A percentile compares a stretch with the other conserved stretches of the same genome.
Conservation (phyloP, 2,329 filamentous ascomycete species). For the Colletotrichum orbiculare region DNA sequence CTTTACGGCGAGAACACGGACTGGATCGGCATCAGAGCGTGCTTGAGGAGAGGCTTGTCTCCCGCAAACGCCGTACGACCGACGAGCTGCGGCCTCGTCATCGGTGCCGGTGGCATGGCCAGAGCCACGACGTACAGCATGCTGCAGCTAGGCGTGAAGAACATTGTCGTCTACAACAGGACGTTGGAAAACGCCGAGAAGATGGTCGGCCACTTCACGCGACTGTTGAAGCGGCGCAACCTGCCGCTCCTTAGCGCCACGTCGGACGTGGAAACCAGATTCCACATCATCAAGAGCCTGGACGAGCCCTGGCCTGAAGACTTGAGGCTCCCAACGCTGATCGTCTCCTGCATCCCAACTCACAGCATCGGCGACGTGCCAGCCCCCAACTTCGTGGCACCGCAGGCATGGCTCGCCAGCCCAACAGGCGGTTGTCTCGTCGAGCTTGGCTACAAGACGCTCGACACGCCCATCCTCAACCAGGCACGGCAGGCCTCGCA, state of each 20-base stretch:
- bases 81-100: conserved; percentile 66
- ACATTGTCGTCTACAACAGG: conserved; percentile 80
- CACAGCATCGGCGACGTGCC: conserved; percentile 72
- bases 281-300: conserved; percentile 68
- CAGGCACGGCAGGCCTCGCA: conserved; percentile 72
- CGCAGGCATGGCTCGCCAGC: conserved; percentile 76
- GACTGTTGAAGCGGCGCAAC: conserved; percentile 58
- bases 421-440: conserved; percentile 80
- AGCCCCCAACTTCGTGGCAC: conserved; percentile 77
- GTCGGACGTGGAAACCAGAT: conserved; percentile 52
- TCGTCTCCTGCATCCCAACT: conserved; percentile 81
- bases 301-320: conserved; percentile 73
- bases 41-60: conserved; percentile 77
- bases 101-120: conserved; percentile 80
- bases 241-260: conserved; percentile 54
- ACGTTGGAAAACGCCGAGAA: conserved; percentile 74
- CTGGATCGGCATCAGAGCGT: conserved; percentile 82
- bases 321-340: conserved; percentile 75
- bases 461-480: conserved; percentile 76
- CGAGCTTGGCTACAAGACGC: conserved; percentile 79
- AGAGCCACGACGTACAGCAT: conserved; percentile 82
- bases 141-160: conserved; percentile 80
- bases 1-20: conserved; percentile 85
- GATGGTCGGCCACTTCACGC: conserved; percentile 77
- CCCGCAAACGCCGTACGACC: conserved; percentile 74